phyloP scores from a whole-genome alignment of 495 filamentous ascomycete genomes.

The Physcia stellaris region DNA sequence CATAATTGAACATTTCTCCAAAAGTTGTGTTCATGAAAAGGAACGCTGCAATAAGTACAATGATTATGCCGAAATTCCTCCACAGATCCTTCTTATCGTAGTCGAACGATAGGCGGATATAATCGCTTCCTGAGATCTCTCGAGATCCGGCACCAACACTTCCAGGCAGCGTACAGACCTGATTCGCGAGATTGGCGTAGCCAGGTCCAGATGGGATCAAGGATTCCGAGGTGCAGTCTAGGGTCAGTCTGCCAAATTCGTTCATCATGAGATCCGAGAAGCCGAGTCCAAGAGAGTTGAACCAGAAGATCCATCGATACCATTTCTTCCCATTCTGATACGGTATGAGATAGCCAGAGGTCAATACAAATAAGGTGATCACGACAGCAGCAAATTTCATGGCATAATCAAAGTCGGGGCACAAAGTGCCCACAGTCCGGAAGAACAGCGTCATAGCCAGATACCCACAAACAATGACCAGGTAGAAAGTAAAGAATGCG shows the following conservation, averaged over 20 bases:
- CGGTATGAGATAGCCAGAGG: slow-evolving; percentile 67
- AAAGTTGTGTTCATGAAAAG: too few relatives aligned
- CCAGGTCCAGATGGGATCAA: too few relatives aligned
- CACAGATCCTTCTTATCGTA: too few relatives aligned
- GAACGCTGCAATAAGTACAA: too few relatives aligned
- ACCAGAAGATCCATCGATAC: slow-evolving; percentile 61
- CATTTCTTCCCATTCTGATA: slow-evolving; percentile 56
- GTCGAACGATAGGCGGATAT: too few relatives aligned
- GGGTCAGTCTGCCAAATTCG: slow-evolving; percentile 50
- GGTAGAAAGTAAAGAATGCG: slow-evolving; percentile 61
- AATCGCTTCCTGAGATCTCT: too few relatives aligned
- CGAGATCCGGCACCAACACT: too few relatives aligned
- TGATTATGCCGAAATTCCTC: too few relatives aligned
- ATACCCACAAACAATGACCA: slow-evolving; percentile 56
- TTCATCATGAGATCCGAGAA: slow-evolving; percentile 56
- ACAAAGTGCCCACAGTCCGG: slow-evolving; percentile 63
- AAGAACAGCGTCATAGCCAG: slow-evolving; percentile 57
- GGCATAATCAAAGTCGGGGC: slow-evolving; percentile 58
- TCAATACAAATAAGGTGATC: slow-evolving; percentile 38
- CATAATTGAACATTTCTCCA: too few relatives aligned
- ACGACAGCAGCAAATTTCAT: slow-evolving; percentile 52
- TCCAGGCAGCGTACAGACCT: too few relatives aligned
- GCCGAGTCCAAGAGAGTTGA: slow-evolving; percentile 60
- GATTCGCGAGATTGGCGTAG: too few relatives aligned
- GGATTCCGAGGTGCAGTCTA: too few relatives aligned